phyloP scores from a whole-genome alignment of 768 basidiomycete genomes.

The Cubamyces sp. region DNA sequence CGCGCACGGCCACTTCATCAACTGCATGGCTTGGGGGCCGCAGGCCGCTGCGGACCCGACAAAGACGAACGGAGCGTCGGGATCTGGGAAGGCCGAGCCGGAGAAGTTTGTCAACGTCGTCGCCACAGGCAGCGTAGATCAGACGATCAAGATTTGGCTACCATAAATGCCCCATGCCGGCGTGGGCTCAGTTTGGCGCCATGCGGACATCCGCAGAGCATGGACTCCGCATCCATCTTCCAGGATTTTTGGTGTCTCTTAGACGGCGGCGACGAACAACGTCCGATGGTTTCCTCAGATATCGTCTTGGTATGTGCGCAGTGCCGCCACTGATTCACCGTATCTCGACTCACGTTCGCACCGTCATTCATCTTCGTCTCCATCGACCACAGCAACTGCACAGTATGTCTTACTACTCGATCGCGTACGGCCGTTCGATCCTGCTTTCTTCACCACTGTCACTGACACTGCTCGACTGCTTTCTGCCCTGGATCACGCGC shows the following conservation, averaged over 20 bases:
- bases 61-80: conserved; percentile 54
- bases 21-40: conserved; percentile 28
- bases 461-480: background rate
- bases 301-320: conserved; percentile 6
- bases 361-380: background rate
- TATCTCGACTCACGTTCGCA: background rate
- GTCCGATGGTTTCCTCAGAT: conserved; percentile 7
- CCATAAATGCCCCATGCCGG: conserved; percentile 25
- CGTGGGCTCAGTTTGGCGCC: conserved; percentile 60
- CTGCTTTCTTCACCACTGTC: background rate
- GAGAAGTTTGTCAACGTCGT: conserved; percentile 56
- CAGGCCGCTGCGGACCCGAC: conserved; percentile 15
- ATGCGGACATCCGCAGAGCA: conserved; percentile 48
- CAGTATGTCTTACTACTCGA: conserved; percentile 20
- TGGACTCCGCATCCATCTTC: conserved; percentile 1
- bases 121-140: conserved; percentile 29
- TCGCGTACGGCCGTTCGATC: conserved; percentile 13
- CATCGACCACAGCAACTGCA: conserved; percentile 9
- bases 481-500: conserved; percentile 6
- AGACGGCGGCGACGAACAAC: conserved; percentile 10
- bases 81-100: conserved; percentile 39
- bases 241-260: conserved; percentile 6
- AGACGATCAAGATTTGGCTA: conserved; percentile 33
- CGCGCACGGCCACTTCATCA: conserved; percentile 29
- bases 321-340: background rate